Base-by-base conservation (phyloP, 116 monocot genomes). In the Trichopus zeylanicus region DNA sequence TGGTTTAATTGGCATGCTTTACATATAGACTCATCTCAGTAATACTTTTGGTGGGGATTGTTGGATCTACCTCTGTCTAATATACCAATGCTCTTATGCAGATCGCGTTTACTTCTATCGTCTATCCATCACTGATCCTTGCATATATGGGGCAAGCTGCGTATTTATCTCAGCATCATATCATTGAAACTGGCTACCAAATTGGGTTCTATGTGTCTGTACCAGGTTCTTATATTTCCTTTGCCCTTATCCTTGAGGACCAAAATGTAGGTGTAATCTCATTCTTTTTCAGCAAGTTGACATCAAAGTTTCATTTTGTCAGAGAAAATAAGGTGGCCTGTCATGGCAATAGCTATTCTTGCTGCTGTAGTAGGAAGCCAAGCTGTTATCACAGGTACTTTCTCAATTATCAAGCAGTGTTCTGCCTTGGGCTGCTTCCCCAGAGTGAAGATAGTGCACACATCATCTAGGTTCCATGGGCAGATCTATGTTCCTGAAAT, bases 71-170 rank as follows among this genome's bases (percentile, higher is more conserved):
- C 49, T 49, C 49, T 49, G 22, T 60, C 60, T 60, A 46, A 60
- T n/a, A 27, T 26, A 26, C 18, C 24, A 28, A 27, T 57, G 23
- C 46, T 64, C 61, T 0, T 47, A 4, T 77, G 67, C 88, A 98
- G 99, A 73, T 99, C 61, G 99, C 92, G 65, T 99, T 99, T 54
- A 78, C 88, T 42, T 76, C 53, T 26, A 65, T 99, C 56, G 88
- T 99, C 58, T 99, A 99, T 73, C 99, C 99, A 58, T 70, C 92
- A 2, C 67, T 99, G 62, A 51, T 99, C 16, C 73, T 99, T 8
- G 92, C 92, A 24, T 99, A 99, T 58, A 99, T 99, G 99, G 99
- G 99, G 21, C 99, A 99, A 79, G 99, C 99, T 46, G 99, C 99
- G 30, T 92, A 92, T 77, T 71, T 99, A 6, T 99, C 99, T 22